Base-by-base conservation (phyloP, 306 rosid species). In the Trifolium repens region DNA sequence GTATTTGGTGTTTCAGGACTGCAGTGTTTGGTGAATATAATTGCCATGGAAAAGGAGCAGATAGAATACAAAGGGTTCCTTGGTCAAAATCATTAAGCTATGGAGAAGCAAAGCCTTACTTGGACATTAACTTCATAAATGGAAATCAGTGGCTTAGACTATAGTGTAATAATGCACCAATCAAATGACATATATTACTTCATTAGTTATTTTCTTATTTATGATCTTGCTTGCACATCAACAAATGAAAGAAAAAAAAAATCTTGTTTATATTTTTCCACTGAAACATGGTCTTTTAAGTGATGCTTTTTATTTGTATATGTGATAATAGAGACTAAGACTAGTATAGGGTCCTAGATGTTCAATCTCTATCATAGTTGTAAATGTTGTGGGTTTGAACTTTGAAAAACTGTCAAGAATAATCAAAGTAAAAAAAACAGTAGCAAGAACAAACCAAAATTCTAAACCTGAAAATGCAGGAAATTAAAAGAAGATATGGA, bases 111-210 rank as follows among this genome's bases (percentile, higher is more conserved):
- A 86, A 16, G 73, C 93, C 93, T 54, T 91, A 77, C 74, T 67
- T 94, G 72, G 85, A 74, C 71, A 79, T 65, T 72, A 81, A 61
- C 17, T 94, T 83, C 84, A 91, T 94, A 37, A 62, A 87, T 64
- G 97, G 94, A 76, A 84, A 90, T 1, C 85, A 84, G 15, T 94
- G 98, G 98, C 98, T 94, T 0, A 86, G 85, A 83, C 79, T 92
- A 3, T 88, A 83, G 73, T 70, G 60, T 63, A 54, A 7, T 1
- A 2, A 16, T 58, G 46, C 59, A 43, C 7, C 66, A 34, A 44
- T 69, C 44, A 67, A 39, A 30, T 65, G 10, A 8, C 32, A 81
- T 35, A 19, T 16, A 59, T 52, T 14, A 12, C 55, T 67, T 42
- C 71, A 71, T 77, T 49, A 65, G 7, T 49, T 44, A 30, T 61